phyloP scores from a whole-genome alignment of 2,329 filamentous ascomycete genomes.

The Exophiala lecanii-corni region DNA sequence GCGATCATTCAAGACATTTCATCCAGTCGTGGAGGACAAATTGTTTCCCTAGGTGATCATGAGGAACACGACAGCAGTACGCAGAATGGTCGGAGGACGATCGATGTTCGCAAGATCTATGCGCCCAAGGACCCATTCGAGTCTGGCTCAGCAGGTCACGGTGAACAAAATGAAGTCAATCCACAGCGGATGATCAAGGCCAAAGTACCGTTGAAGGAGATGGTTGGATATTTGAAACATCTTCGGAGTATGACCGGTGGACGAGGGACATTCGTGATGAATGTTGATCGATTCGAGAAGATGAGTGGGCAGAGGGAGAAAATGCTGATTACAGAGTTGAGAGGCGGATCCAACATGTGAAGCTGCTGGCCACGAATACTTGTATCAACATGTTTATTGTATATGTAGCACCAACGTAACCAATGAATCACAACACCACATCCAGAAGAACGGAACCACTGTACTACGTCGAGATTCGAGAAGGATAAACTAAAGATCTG shows the following conservation, averaged over 20 bases:
- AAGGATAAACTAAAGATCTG: too few relatives aligned
- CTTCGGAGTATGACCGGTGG: conserved; percentile 84
- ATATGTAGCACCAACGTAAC: background rate
- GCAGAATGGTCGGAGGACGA: conserved; percentile 33
- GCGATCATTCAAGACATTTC: conserved; percentile 78
- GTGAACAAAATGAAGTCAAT: conserved; percentile 29
- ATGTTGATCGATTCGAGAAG: conserved; percentile 65
- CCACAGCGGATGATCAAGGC: conserved; percentile 67
- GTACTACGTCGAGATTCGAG: too few relatives aligned
- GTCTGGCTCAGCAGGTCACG: conserved; percentile 33
- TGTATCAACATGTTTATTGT: conserved; percentile 1
- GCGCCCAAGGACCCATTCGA: conserved; percentile 79
- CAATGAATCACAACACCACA: background rate
- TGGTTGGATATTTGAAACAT: conserved; percentile 91
- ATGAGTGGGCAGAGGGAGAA: conserved; percentile 59
- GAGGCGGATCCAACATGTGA: too few relatives aligned
- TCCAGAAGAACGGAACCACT: too few relatives aligned
- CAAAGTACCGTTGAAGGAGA: conserved; percentile 88
- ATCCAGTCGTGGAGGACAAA: conserved; percentile 66
- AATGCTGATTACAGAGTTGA: conserved; percentile 47
- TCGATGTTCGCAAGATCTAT: conserved; percentile 75
- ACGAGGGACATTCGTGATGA: conserved; percentile 72
- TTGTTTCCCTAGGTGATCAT: conserved; percentile 64
- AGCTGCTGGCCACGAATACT: too few relatives aligned
- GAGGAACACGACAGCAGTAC: conserved; percentile 32